These are phyloP conservation scores for Papiliotrema laurentii DNA, from an alignment of 1,284 basidiomycete genomes.

Conservation along the genomic window DNA sequence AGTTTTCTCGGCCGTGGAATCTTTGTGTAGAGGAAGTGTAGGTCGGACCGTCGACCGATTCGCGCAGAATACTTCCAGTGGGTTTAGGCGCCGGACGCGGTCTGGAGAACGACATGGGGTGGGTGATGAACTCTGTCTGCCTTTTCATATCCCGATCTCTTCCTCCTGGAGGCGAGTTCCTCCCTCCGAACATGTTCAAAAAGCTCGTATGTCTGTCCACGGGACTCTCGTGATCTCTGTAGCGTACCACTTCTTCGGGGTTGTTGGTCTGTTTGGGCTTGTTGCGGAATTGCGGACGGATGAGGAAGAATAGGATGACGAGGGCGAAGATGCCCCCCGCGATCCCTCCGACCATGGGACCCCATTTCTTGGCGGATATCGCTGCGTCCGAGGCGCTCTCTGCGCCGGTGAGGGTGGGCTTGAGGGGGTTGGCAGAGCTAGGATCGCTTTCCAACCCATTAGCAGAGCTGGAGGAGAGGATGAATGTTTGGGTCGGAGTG, in stretches of 20 bases:
- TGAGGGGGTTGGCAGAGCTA: not conserved
- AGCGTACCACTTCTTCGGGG: not conserved
- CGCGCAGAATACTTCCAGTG: not conserved
- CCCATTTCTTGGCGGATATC: conserved; percentile 4
- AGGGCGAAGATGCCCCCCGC: conserved; percentile 6
- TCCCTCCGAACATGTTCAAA: conserved; percentile 6
- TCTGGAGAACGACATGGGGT: conserved; percentile 4
- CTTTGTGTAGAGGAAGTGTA: conserved; percentile 6
- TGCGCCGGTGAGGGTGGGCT: not conserved
- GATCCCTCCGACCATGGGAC: conserved; percentile 8
- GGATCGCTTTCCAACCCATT: too few relatives aligned
- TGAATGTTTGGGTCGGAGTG: not conserved
- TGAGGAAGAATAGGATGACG: conserved; percentile 7
- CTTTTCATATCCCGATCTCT: conserved; percentile 1
- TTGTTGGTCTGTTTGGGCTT: not conserved
- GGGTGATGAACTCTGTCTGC: conserved; percentile 4
- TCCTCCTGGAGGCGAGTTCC: not conserved
- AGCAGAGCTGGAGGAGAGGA: not conserved
- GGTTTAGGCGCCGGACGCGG: conserved; percentile 8
- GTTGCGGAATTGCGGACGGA: not conserved
- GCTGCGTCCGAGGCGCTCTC: not conserved
- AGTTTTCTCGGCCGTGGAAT: not conserved
- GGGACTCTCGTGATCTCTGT: not conserved
- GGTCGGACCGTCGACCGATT: not conserved
- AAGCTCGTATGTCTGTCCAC: not conserved